Evolutionary conservation across 1,139 yeast genomes (phyloP).

Genomic region (Debaryomyces sp.): DNA sequence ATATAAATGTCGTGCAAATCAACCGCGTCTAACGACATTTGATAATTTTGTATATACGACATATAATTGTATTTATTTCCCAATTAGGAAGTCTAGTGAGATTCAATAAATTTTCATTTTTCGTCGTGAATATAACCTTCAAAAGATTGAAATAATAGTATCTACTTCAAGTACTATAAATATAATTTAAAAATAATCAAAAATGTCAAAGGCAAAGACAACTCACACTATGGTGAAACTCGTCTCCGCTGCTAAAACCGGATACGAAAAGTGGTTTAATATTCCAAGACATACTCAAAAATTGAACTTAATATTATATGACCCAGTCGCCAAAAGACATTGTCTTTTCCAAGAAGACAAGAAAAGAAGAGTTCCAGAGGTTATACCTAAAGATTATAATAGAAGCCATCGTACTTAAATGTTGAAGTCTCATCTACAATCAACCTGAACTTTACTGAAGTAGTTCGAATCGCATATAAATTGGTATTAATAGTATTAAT

Average conservation of each 20-base stretch:
- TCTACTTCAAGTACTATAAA: neutral
- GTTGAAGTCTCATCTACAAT: neutral
- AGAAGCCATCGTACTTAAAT: constrained; percentile 44
- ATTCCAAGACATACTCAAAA: constrained; percentile 82
- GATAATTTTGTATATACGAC: neutral
- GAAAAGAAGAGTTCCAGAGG: constrained; percentile 76
- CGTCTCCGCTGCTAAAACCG: constrained; percentile 85
- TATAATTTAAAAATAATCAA: constrained; percentile 3
- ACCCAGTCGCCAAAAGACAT: constrained; percentile 72
- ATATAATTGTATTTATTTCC: neutral
- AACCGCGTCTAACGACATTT: constrained; percentile 4
- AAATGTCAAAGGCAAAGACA: constrained; percentile 48
- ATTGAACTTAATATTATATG: constrained; percentile 84
- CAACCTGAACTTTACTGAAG: neutral
- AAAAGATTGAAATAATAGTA: neutral
- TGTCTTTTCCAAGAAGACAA: constrained; percentile 87
- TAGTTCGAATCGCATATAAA: constrained; percentile 3
- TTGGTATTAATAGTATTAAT: neutral
- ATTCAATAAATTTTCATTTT: neutral
- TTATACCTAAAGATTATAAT: constrained; percentile 59
- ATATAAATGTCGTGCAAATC: constrained; percentile 1
- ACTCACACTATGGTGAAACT: constrained; percentile 56
- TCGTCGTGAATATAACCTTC: neutral
- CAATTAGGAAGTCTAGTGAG: neutral
- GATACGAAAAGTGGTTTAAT: constrained; percentile 76